These are phyloP conservation scores for Sparassis latifolia DNA, from an alignment of 1,284 basidiomycete genomes.

Conservation along the genomic window DNA sequence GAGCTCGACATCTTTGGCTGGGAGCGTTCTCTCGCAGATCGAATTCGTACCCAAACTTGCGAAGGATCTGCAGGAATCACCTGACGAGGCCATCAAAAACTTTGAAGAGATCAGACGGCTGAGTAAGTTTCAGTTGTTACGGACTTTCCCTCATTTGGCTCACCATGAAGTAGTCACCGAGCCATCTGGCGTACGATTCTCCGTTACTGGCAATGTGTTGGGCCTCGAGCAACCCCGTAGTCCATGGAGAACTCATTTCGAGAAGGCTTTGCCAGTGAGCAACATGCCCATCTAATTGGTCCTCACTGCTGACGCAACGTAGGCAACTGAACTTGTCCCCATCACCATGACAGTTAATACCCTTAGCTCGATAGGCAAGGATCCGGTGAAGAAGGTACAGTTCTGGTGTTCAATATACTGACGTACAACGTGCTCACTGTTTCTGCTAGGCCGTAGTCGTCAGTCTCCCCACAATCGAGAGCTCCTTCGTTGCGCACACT, in stretches of 20 bases:
- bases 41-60: conserved; percentile 78
- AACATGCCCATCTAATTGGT: too few relatives aligned
- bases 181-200: conserved; percentile 79
- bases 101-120: conserved; percentile 69
- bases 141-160: not conserved
- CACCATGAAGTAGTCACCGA: conserved; percentile 52
- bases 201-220: conserved; percentile 83
- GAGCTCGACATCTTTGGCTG: conserved; percentile 70
- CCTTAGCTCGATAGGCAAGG: conserved; percentile 69
- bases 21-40: conserved; percentile 68
- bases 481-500: conserved; percentile 80
- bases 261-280: conserved; percentile 51
- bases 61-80: conserved; percentile 68
- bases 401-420: not conserved
- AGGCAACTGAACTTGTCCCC: conserved; percentile 53
- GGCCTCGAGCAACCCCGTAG: conserved; percentile 67
- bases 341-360: conserved; percentile 67
- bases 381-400: conserved; percentile 66
- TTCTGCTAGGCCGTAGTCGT: conserved; percentile 73
- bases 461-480: conserved; percentile 91
- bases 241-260: conserved; percentile 69
- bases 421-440: conserved; percentile 2
- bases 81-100: conserved; percentile 64
- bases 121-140: conserved; percentile 38
- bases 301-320: too few relatives aligned